Conservation (phyloP, 257 asterid genomes). For the Salvia splendens region DNA sequence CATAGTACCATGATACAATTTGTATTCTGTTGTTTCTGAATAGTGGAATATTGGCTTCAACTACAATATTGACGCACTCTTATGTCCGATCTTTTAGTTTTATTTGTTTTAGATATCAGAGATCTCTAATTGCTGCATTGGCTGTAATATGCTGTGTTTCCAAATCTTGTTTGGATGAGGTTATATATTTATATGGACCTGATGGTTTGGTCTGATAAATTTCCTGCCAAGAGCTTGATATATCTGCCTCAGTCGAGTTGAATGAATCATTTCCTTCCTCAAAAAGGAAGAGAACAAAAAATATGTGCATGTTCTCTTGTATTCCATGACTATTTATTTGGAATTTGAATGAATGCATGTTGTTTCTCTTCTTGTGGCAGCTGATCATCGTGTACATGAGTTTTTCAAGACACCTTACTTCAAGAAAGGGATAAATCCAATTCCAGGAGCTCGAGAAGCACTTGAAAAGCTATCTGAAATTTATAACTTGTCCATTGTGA, state of each 20-base stretch:
- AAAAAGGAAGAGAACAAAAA: too few relatives aligned
- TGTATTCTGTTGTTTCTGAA: neutral
- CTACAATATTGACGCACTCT: conserved; percentile 7
- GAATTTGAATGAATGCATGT: neutral
- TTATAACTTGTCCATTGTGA: conserved; percentile 78
- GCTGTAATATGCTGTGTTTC: neutral
- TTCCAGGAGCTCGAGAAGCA: conserved; percentile 89
- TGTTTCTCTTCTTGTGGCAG: conserved; percentile 44
- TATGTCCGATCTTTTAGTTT: neutral
- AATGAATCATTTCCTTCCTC: too few relatives aligned
- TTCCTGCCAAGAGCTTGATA: too few relatives aligned
- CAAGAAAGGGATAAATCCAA: conserved; percentile 78
- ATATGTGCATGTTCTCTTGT: too few relatives aligned
- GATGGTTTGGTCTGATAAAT: too few relatives aligned
- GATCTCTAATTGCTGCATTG: neutral
- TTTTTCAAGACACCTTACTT: conserved; percentile 86
- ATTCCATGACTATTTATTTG: neutral
- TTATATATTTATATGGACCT: too few relatives aligned
- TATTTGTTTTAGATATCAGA: too few relatives aligned
- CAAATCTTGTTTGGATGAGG: neutral
- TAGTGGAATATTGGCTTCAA: conserved; percentile 5
- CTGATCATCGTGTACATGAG: conserved; percentile 79
- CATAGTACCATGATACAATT: neutral
- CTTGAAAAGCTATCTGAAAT: conserved; percentile 66
- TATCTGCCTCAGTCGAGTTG: too few relatives aligned